Conservation (phyloP, 2,329 filamentous ascomycete genomes). For the Stagonosporopsis tanaceti region DNA sequence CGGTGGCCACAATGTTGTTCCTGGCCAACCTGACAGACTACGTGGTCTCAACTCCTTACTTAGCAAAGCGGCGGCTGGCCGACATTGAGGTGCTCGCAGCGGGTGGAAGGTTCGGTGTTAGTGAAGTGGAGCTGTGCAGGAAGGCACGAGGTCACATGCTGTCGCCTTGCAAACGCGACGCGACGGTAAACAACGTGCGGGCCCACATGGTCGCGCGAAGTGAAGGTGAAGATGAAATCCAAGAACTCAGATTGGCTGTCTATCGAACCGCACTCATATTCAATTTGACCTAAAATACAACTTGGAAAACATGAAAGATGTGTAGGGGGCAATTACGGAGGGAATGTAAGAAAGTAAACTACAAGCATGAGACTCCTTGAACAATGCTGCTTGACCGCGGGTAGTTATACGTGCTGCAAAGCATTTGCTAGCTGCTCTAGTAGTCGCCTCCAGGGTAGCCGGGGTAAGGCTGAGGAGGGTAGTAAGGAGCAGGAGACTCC, state of each 20-base stretch:
- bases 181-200: neutral
- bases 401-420: constrained; percentile 16
- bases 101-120: neutral
- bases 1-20: neutral
- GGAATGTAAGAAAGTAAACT: constrained; percentile 23
- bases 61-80: neutral
- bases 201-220: neutral
- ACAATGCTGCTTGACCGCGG: constrained; percentile 22
- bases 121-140: neutral
- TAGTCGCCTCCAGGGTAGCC: constrained; percentile 4
- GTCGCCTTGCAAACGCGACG: constrained; percentile 1
- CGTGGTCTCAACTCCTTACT: constrained; percentile 16
- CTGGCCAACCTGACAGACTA: constrained; percentile 2
- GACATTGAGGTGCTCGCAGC: neutral
- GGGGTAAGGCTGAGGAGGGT: constrained; percentile 10
- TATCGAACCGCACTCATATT: constrained; percentile 23
- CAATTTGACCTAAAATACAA: constrained; percentile 27
- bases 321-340: constrained; percentile 24
- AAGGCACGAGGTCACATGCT: neutral
- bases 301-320: constrained; percentile 17
- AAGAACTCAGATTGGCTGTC: constrained; percentile 14
- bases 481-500: constrained; percentile 13
- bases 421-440: constrained; percentile 2
- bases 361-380: constrained; percentile 18
- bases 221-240: constrained; percentile 14